Base-by-base conservation (phyloP, 495 filamentous ascomycete species). In the Glonium stellatum region DNA sequence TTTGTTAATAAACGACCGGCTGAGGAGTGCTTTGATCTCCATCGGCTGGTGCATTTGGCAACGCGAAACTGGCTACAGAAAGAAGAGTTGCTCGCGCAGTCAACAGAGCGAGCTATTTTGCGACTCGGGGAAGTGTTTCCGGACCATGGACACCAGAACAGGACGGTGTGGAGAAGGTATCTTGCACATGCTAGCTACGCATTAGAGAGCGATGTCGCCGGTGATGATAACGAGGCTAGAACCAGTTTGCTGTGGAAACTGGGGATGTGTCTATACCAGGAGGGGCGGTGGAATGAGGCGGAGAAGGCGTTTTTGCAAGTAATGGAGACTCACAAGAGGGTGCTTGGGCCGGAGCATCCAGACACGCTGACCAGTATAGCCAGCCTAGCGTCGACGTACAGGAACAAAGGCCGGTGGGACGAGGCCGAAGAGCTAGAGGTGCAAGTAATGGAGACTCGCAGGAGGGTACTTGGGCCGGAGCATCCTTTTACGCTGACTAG, bases 41-140 rank as follows among this genome's bases (percentile, higher is more conserved):
- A 76, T 58, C 69, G 66, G 49, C 67, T 76, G 5, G 70, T 76
- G 19, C 70, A 72, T 65, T 59, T 73, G 19, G 68, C 69, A 15
- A 70, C 60, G 1, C 48, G 69, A 41, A 66, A 64, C 46, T 74
- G 71, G 72, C 35, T 74, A 10, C 67, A 56, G 60, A 58, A 62
- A 37, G 55, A 63, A 44, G 67, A 60, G 27, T 11, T 47, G 46
- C 58, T 67, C 54, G 41, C 31, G 15, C 25, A 12, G 19, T 51
- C 47, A 46, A 58, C 54, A 37, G 2, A 44, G 31, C 62, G 42
- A 47, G 46, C 61, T 11, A 57, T 49, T 46, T 22, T 57, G 10
- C 67, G 34, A 31, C 31, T 68, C 27, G 42, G 35, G 42, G 18
- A 65, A 19, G 11, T 68, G 22, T 67, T 72, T n/a, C 66, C 64